Conservation (phyloP, 495 filamentous ascomycete species). For the Acidomyces sp. region DNA sequence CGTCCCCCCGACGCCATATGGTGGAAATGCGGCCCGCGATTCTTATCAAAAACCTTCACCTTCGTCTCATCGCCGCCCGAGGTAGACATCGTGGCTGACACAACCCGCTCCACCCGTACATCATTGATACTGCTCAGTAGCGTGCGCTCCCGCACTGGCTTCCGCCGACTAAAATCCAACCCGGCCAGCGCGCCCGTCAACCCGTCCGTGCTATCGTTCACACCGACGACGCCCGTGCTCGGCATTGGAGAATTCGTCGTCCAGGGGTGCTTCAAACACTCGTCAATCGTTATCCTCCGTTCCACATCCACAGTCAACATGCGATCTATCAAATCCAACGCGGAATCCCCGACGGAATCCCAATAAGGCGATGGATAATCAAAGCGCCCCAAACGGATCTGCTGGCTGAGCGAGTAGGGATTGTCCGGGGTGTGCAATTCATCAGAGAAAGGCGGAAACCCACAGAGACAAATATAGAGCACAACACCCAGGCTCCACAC, state of each 20-base stretch:
- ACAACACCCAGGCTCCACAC: constrained; percentile 96
- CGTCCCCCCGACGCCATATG: constrained; percentile 2
- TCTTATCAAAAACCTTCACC: constrained; percentile 71
- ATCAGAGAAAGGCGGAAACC: constrained; percentile 93
- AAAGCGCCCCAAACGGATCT: constrained; percentile 79
- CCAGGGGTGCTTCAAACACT: constrained; percentile 90
- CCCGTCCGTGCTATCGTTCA: constrained; percentile 83
- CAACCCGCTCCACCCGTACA: constrained; percentile 51
- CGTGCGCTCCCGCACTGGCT: constrained; percentile 67
- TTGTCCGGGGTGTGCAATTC: constrained; percentile 67
- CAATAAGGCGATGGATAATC: constrained; percentile 97
- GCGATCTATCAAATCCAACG: constrained; percentile 82
- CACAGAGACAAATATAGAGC: constrained; percentile 97
- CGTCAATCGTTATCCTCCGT: constrained; percentile 71
- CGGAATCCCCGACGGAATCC: constrained; percentile 82
- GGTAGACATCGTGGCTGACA: no score
- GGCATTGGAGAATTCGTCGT: no score
- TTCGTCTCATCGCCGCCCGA: no score
- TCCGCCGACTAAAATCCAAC: constrained; percentile 74
- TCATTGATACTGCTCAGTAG: constrained; percentile 72
- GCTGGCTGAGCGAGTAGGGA: constrained; percentile 75
- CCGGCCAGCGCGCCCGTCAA: constrained; percentile 68
- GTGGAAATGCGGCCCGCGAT: constrained; percentile 34
- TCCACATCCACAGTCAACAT: constrained; percentile 86
- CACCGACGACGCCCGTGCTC: constrained; percentile 32